Base-by-base conservation (phyloP, 2,329 filamentous ascomycete genomes). In the Tolypocladium endophyticum region DNA sequence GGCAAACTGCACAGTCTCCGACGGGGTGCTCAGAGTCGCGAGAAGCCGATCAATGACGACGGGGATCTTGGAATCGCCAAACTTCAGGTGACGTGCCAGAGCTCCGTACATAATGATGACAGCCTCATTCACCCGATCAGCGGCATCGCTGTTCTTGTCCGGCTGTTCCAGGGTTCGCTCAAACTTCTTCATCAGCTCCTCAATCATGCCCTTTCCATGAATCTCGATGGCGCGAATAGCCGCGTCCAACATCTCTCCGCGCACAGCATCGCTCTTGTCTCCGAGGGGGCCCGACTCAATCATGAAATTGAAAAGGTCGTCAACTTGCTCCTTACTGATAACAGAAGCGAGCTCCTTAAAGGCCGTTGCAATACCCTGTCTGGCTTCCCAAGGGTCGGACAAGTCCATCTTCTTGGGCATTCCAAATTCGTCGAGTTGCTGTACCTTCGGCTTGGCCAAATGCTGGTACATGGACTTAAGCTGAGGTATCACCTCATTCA, bases 51-150 rank as follows among this genome's bases (percentile, higher is more conserved):
- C 87, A 57, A 99, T 87, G 54, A 99, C 94, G 60, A 88, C 86
- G 1, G 92, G 91, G 56, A 97, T 85, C 68, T 95, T 92, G 64
- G 85, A 77, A 72, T 99, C 94, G n/a, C 92, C 91, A 9, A 86
- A 75, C 65, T 89, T 85, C 61, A 99, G 77, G 77, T 99, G 94
- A 57, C 90, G 86, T 52, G 92, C 94, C 43, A 99, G 78, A 57
- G 95, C 93, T 71, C 94, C 94, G 68, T 99, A 99, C 72, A 99
- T 88, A 67, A 99, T 94, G 66, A 99, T 92, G 58, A 99, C 92
- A 23, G 95, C 94, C 75, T 99, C 94, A 66, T 97, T 97, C 63
- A 97, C 89, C 61, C 91, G 85, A 73, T 99, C 95, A 23, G 90
- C 87, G 58, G 87, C 85, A 65, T 92, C 86, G 0, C 87, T 92